Evolutionary conservation across 441 rosid species (phyloP), one percentile per base, ranked within the genome.

Genomic region (Gossypium trilobum): DNA sequence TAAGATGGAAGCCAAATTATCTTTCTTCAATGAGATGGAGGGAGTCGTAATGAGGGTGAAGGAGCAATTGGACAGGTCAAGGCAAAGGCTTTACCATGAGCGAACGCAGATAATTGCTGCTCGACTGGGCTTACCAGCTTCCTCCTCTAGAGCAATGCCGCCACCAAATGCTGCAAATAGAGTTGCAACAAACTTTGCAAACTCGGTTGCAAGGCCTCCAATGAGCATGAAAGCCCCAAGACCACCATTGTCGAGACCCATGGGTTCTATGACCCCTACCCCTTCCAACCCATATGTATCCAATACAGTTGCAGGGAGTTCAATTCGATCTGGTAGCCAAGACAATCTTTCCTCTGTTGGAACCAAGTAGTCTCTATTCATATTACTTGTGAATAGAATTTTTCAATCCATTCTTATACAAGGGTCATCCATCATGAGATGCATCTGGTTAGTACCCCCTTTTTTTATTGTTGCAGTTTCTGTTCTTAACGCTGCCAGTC

Each of bases 61-160:
- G 81, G 99, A 95, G 84, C 99, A 92, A 70, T 81, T 95, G 80
- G 98, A 95, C 65, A 84, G 96, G 75, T 88, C 95, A 69, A 88
- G 86, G 77, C 98, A 92, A 81, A 87, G 85, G 75, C 93, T 92
- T 51, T 92, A 86, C 84, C 93, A 85, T 16, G 98, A 95, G 78
- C 84, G 99, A 68, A 90, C 92, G 46, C 97, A 92, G 81, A 95
- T 95, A 81, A 95, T 95, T 67, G 93, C 97, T 75, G 78, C 97
- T 27, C 88, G 97, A 69, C 96, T 92, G 19, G 95, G 96, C 67
- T 70, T 82, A 70, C 88, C 87, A 2, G 86, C 89, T 76, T 77
- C 92, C 71, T 77, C 91, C 36, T 86, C 97, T 22, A 86, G 93
- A 78, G 71, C 78, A 63, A 82, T 82, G 80, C 87, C 87, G 2